Conservation (phyloP, 495 filamentous ascomycete genomes). For the Hyaloscypha hepaticicola region DNA sequence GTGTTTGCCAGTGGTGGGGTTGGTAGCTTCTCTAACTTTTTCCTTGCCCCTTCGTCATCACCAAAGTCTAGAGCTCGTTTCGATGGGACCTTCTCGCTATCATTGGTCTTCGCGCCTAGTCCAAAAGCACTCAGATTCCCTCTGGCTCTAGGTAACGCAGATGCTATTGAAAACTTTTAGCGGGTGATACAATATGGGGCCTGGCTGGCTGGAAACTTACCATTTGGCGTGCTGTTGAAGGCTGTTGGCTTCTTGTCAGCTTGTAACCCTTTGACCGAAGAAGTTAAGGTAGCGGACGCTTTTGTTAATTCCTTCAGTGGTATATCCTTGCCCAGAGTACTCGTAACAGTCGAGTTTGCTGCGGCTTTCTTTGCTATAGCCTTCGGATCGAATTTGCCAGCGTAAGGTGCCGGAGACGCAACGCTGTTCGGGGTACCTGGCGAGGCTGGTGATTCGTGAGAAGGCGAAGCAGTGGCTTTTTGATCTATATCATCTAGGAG, state of each 20-base stretch:
- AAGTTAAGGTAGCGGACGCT: conserved; percentile 45
- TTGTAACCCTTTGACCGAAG: conserved; percentile 47
- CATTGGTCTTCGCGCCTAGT: conserved; percentile 62
- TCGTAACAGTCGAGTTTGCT: conserved; percentile 40
- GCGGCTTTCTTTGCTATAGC: conserved; percentile 74
- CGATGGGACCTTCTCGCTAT: conserved; percentile 63
- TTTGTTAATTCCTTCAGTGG: conserved; percentile 57
- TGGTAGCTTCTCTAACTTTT: conserved; percentile 85
- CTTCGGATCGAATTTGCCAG: conserved; percentile 88
- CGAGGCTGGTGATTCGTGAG: conserved; percentile 53
- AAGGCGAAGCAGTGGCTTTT: conserved; percentile 57
- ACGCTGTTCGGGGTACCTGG: conserved; percentile 52
- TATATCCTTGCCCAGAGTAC: conserved; percentile 61
- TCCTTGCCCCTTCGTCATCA: conserved; percentile 81
- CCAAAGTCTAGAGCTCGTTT: conserved; percentile 80
- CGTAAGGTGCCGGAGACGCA: conserved; percentile 56
- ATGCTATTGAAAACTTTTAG: conserved; percentile 42
- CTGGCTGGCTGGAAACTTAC: conserved; percentile 36
- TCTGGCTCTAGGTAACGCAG: conserved; percentile 58
- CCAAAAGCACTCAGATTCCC: conserved; percentile 83
- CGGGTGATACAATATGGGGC: conserved; percentile 23
- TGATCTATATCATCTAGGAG: conserved; percentile 76
- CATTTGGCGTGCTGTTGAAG: conserved; percentile 44
- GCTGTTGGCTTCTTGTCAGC: conserved; percentile 53
- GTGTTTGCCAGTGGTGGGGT: conserved; percentile 63